These are phyloP conservation scores for Solanum appendiculatum DNA, from an alignment of 257 asterid species.

Conservation along the genomic window DNA sequence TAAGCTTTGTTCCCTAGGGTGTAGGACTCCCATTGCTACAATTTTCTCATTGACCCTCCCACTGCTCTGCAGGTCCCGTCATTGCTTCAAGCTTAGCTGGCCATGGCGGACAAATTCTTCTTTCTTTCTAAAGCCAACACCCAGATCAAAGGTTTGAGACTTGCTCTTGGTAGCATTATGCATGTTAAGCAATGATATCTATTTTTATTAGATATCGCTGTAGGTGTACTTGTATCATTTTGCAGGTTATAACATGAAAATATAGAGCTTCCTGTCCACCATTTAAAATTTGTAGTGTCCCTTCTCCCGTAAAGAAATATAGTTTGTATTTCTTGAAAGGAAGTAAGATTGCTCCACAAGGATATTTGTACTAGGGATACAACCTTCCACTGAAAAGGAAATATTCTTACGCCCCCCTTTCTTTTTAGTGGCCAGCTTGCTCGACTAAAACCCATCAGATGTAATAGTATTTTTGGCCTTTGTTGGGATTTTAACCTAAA, in stretches of 20 bases:
- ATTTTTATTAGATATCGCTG: neutral
- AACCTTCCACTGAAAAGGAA: neutral
- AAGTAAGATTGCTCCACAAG: neutral
- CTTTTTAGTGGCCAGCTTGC: neutral
- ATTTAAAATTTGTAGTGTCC: neutral
- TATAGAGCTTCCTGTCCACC: neutral
- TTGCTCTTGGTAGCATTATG: neutral
- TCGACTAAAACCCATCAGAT: too few relatives aligned
- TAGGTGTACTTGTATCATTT: neutral
- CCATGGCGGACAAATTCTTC: constrained; percentile 75
- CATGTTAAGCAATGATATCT: neutral
- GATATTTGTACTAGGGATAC: neutral
- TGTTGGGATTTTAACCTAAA: neutral
- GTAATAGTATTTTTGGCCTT: neutral
- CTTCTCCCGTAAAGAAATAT: neutral
- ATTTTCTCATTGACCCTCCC: neutral
- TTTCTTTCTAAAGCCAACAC: constrained; percentile 74
- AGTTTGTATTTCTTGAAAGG: neutral
- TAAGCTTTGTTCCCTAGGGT: constrained; percentile 18
- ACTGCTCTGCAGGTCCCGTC: constrained; percentile 52
- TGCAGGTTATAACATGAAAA: neutral
- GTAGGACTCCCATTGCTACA: neutral
- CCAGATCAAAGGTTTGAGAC: constrained; percentile 64
- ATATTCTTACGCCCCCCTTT: neutral
- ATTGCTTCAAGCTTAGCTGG: constrained; percentile 94